phyloP scores from a whole-genome alignment of 1,284 basidiomycete species.

The Ustilago tritici region DNA sequence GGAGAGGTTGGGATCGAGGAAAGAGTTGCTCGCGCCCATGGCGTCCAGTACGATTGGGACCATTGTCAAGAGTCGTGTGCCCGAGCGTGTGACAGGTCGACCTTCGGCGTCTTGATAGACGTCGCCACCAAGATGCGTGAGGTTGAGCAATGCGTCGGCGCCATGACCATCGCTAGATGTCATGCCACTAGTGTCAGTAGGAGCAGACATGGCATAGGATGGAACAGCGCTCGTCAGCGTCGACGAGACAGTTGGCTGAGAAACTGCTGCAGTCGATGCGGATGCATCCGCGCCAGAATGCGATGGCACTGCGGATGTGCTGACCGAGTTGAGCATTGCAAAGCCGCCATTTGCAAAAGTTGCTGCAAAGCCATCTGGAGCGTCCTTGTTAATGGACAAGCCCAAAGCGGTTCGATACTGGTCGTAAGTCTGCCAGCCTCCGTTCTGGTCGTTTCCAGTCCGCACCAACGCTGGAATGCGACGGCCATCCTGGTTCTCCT shows the following conservation, averaged over 20 bases:
- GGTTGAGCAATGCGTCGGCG: conserved; percentile 19
- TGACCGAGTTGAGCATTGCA: conserved; percentile 41
- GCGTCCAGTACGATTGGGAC: conserved; percentile 41
- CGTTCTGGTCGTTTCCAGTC: conserved; percentile 53
- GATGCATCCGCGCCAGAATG: background rate
- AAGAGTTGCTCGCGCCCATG: conserved; percentile 15
- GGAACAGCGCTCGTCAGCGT: conserved; percentile 11
- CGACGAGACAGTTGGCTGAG: conserved; percentile 7
- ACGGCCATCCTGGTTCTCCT: conserved; percentile 70
- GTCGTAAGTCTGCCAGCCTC: conserved; percentile 66
- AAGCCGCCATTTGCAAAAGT: conserved; percentile 40
- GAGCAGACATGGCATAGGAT: conserved; percentile 8
- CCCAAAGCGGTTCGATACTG: conserved; percentile 48
- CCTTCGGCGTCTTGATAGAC: conserved; percentile 57
- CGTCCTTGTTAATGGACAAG: conserved; percentile 26
- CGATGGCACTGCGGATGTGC: conserved; percentile 2
- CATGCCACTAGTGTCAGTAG: conserved; percentile 5
- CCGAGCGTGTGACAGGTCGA: conserved; percentile 49
- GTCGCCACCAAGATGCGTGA: conserved; percentile 55
- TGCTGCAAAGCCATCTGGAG: conserved; percentile 29
- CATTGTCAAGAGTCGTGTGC: conserved; percentile 58
- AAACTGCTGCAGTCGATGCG: background rate
- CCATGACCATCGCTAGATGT: background rate
- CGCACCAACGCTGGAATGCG: conserved; percentile 52
- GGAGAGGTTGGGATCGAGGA: conserved; percentile 39